These are phyloP conservation scores for Rhodocollybia butyracea DNA, from an alignment of 768 basidiomycete genomes.

Conservation along the genomic window DNA sequence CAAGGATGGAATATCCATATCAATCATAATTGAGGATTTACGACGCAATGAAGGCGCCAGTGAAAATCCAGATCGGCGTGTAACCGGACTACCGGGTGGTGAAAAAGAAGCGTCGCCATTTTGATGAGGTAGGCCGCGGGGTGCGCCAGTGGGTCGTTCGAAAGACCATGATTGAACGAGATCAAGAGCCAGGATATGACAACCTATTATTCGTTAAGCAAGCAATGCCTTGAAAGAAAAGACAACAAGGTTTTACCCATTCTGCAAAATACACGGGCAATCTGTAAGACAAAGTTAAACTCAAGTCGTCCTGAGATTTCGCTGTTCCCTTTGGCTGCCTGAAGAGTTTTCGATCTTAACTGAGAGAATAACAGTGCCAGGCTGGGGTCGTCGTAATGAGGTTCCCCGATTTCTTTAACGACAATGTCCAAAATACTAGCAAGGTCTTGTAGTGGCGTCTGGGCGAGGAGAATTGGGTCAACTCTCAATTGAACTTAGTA, in stretches of 20 bases:
- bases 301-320: constrained; percentile 87
- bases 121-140: background rate
- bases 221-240: background rate
- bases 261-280: constrained; percentile 87
- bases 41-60: constrained; percentile 54
- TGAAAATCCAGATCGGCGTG: constrained; percentile 44
- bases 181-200: constrained; percentile 88
- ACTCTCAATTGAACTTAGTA: background rate
- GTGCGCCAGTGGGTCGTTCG: constrained; percentile 56
- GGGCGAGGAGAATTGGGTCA: background rate
- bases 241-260: constrained; percentile 67
- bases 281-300: constrained; percentile 95
- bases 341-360: constrained; percentile 84
- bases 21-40: constrained; percentile 78
- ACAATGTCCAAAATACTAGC: constrained; percentile 52
- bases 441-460: constrained; percentile 80
- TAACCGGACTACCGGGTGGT: constrained; percentile 41
- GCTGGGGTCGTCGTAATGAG: constrained; percentile 92
- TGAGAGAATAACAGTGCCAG: constrained; percentile 89
- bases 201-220: constrained; percentile 50
- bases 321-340: constrained; percentile 89
- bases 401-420: constrained; percentile 70
- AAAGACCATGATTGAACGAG: constrained; percentile 92
- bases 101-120: background rate
- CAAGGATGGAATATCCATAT: constrained; percentile 74